Evolutionary conservation across 441 rosid genomes (phyloP).

Genomic region (Populus hybrid): DNA sequence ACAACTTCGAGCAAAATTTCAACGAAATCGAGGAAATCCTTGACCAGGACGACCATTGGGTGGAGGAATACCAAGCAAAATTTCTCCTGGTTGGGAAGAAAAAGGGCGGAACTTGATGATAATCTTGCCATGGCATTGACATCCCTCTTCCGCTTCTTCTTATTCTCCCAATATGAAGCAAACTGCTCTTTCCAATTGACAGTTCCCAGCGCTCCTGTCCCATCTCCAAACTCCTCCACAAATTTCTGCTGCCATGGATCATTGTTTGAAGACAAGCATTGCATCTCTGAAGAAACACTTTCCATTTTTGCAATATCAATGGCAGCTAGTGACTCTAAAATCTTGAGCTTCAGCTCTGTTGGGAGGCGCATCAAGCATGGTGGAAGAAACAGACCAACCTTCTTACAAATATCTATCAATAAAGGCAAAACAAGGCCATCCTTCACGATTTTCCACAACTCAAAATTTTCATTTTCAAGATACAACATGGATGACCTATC

Average conservation of each 20-base stretch:
- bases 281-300: conserved; percentile 51
- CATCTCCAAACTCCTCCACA: conserved; percentile 37
- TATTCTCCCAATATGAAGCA: conserved; percentile 29
- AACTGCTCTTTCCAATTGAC: conserved; percentile 48
- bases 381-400: conserved; percentile 46
- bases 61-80: conserved; percentile 23
- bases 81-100: neutral
- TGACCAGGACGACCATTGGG: conserved; percentile 11
- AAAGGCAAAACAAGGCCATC: conserved; percentile 63
- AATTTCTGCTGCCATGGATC: conserved; percentile 68
- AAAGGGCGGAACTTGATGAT: conserved; percentile 2
- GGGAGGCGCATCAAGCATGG: conserved; percentile 57
- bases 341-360: conserved; percentile 54
- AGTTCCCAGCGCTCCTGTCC: neutral
- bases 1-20: conserved; percentile 27
- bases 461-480: conserved; percentile 38
- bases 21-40: conserved; percentile 6
- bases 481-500: conserved; percentile 17
- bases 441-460: conserved; percentile 74
- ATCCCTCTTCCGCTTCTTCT: conserved; percentile 18
- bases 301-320: conserved; percentile 49
- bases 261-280: conserved; percentile 44
- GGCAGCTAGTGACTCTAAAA: conserved; percentile 51
- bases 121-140: conserved; percentile 9
- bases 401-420: conserved; percentile 54